phyloP scores from a whole-genome alignment of 345 rosid genomes.

The Gossypium thurberi region DNA sequence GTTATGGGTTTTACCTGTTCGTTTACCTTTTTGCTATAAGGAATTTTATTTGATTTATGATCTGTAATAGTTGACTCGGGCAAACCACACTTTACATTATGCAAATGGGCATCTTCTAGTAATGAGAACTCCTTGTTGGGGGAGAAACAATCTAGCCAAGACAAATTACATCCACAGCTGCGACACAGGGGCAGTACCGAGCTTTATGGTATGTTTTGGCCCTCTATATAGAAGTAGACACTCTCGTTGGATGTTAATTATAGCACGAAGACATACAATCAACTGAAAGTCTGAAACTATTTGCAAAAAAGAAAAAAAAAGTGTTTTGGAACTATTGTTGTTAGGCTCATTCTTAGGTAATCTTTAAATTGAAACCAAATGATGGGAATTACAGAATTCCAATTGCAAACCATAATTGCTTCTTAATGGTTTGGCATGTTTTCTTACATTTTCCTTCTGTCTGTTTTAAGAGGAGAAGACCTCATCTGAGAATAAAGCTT shows the following conservation, averaged over 20 bases:
- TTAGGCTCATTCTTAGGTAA: background rate
- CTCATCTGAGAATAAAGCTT: constrained; percentile 17
- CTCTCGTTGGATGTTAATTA: background rate
- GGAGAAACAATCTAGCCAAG: constrained; percentile 27
- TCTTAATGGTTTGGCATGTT: background rate
- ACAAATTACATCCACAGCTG: constrained; percentile 33
- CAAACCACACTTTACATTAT: constrained; percentile 48
- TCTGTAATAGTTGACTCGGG: constrained; percentile 34
- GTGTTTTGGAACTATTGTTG: background rate
- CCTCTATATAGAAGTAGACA: background rate
- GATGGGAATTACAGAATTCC: background rate
- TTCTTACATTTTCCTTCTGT: constrained; percentile 13
- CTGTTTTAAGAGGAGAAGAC: constrained; percentile 29
- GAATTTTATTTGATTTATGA: constrained; percentile 8
- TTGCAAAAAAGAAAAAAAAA: background rate
- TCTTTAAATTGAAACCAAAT: background rate
- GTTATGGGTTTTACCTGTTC: background rate
- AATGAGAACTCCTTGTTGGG: constrained; percentile 20
- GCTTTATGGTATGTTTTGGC: constrained; percentile 44
- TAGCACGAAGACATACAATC: background rate
- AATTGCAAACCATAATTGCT: background rate
- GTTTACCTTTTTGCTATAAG: background rate
- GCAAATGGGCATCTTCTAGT: constrained; percentile 62
- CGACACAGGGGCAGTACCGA: constrained; percentile 35
- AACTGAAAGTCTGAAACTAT: background rate